Conservation (phyloP, 164 flowering plant genomes). For the Houttuynia cordata region DNA sequence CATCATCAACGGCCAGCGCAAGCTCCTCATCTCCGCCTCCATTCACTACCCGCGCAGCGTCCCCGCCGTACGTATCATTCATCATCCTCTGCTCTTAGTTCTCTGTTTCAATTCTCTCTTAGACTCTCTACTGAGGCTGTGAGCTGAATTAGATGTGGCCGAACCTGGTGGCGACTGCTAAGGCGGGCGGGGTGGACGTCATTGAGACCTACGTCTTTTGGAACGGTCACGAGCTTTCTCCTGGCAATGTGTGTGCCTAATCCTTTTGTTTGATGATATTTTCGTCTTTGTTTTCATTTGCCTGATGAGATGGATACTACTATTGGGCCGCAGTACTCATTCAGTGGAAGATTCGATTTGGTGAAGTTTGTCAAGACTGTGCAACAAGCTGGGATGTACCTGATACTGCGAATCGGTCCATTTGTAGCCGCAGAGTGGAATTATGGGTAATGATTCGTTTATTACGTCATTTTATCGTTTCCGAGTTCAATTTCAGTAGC, state of each 20-base stretch:
- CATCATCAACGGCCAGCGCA: conserved; percentile 61
- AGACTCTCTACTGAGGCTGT: background rate
- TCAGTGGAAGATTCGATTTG: conserved; percentile 72
- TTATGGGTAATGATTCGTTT: conserved; percentile 45
- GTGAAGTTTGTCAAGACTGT: conserved; percentile 83
- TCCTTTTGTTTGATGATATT: too few relatives aligned
- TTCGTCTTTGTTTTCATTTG: background rate
- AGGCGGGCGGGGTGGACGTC: conserved; percentile 77
- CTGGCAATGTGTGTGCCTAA: conserved; percentile 42
- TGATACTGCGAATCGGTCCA: conserved; percentile 89
- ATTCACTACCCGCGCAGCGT: conserved; percentile 97
- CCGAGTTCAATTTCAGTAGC: background rate
- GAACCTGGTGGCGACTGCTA: conserved; percentile 61
- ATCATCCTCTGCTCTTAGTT: background rate
- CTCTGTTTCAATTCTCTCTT: background rate
- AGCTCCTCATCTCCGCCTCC: conserved; percentile 78
- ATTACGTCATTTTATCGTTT: background rate
- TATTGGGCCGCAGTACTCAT: conserved; percentile 45
- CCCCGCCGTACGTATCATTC: conserved; percentile 54
- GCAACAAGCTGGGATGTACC: conserved; percentile 62
- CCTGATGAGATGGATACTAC: background rate
- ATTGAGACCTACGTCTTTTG: conserved; percentile 93
- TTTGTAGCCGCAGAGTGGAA: conserved; percentile 97
- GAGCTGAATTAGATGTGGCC: conserved; percentile 80
- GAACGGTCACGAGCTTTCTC: conserved; percentile 92